Evolutionary conservation across 192 early-diverging fungal species (phyloP).

Genomic region (Coemansia sp.): DNA sequence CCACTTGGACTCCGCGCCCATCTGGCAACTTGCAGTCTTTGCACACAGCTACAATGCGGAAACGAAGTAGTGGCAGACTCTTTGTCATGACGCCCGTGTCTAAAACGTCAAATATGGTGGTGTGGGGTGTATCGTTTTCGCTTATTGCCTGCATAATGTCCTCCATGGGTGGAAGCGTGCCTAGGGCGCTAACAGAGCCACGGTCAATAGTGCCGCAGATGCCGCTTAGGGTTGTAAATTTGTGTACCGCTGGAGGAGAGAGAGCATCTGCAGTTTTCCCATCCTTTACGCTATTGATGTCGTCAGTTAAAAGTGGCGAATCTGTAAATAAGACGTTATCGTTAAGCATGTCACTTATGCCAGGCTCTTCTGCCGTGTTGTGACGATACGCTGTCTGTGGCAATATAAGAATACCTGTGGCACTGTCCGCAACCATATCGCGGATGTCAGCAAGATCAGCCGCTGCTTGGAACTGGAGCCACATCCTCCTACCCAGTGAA

Average conservation of each 20-base stretch:
- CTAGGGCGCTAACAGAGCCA: conserved; percentile 34
- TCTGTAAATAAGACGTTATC: conserved; percentile 48
- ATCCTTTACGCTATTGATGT: not conserved
- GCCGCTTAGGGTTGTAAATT: conserved; percentile 45
- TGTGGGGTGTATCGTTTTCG: conserved; percentile 32
- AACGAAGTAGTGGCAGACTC: conserved; percentile 22
- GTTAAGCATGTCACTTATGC: conserved; percentile 32
- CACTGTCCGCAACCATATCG: conserved; percentile 37
- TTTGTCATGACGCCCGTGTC: conserved; percentile 11
- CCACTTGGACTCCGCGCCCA: conserved; percentile 19
- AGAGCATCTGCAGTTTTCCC: not conserved
- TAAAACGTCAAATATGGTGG: conserved; percentile 49
- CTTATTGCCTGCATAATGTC: conserved; percentile 34
- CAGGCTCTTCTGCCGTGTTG: not conserved
- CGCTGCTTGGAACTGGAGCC: conserved; percentile 39
- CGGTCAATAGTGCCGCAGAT: conserved; percentile 41
- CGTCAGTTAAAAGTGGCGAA: not conserved
- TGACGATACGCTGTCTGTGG: conserved; percentile 10
- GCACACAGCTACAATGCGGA: conserved; percentile 14
- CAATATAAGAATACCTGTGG: conserved; percentile 26
- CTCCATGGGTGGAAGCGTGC: conserved; percentile 50
- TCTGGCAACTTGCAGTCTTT: conserved; percentile 25
- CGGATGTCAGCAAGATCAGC: conserved; percentile 34
- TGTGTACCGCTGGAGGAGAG: not conserved
- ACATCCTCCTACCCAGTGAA: conserved; percentile 41